A percentile compares a stretch with the other conserved stretches of the same genome.
Conservation (phyloP, 2,329 filamentous ascomycete genomes). For the Aspergillus sp. region DNA sequence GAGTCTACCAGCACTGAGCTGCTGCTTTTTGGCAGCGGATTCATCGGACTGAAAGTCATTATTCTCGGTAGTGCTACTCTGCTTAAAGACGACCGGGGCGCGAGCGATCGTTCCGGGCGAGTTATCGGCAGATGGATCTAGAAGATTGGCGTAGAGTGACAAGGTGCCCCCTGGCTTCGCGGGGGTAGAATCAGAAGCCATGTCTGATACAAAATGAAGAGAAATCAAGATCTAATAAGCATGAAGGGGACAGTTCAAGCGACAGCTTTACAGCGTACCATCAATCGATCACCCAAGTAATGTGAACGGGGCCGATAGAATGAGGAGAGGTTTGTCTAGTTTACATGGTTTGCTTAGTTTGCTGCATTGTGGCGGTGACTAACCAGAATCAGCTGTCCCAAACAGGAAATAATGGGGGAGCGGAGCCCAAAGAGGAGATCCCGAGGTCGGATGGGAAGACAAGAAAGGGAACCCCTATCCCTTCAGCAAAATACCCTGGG, state of each 20-base stretch:
- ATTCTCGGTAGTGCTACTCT: slow-evolving; percentile 48
- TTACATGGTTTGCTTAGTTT: slow-evolving; percentile 18
- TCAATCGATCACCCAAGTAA: not conserved
- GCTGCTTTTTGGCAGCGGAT: slow-evolving; percentile 63
- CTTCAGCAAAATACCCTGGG: not conserved
- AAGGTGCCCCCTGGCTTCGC: slow-evolving; percentile 53
- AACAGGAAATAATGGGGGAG: not conserved
- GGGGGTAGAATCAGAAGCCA: slow-evolving; percentile 35
- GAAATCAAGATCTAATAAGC: not conserved
- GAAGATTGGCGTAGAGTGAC: slow-evolving; percentile 82
- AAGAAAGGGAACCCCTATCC: not conserved
- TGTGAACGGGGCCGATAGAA: not conserved
- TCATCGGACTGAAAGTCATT: slow-evolving; percentile 52
- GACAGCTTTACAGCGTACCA: not conserved
- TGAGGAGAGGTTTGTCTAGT: slow-evolving; percentile 11
- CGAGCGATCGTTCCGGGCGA: slow-evolving; percentile 69
- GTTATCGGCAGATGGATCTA: slow-evolving; percentile 56
- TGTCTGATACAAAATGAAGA: slow-evolving; percentile 14
- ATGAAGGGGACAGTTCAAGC: not conserved
- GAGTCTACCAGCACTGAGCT: slow-evolving; percentile 63
- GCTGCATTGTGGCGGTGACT: slow-evolving; percentile 16
- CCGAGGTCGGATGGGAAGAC: not conserved
- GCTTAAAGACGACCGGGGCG: slow-evolving; percentile 71
- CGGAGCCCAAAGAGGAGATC: slow-evolving; percentile 1
- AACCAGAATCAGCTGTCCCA: not conserved